Conservation (phyloP, 2,329 filamentous ascomycete genomes). For the Epichloe sylvatica region DNA sequence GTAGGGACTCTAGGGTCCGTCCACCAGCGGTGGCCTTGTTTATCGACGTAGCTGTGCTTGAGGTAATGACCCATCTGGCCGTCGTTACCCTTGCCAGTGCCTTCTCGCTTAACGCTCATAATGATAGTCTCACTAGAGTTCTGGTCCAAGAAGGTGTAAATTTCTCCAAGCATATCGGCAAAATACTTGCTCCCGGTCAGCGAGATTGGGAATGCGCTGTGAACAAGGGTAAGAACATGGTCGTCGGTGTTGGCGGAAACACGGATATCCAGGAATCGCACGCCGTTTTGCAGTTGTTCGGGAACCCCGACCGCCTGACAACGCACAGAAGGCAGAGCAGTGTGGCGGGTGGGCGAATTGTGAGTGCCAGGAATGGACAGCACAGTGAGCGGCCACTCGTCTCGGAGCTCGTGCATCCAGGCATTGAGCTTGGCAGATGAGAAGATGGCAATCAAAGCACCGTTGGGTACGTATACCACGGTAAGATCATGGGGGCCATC, state of each 20-base stretch:
- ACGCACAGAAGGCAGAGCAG: slow-evolving; percentile 78
- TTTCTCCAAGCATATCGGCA: slow-evolving; percentile 52
- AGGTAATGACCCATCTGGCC: slow-evolving; percentile 64
- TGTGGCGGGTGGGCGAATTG: slow-evolving; percentile 77
- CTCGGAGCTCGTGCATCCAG: slow-evolving; percentile 71
- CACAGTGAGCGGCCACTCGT: slow-evolving; percentile 59
- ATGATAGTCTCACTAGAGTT: slow-evolving; percentile 75
- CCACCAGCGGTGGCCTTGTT: slow-evolving; percentile 54
- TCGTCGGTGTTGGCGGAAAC: slow-evolving; percentile 43
- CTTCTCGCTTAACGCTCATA: slow-evolving; percentile 83
- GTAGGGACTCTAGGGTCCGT: slow-evolving; percentile 62
- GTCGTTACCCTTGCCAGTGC: slow-evolving; percentile 66
- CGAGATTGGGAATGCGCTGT: slow-evolving; percentile 78
- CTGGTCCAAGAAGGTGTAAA: slow-evolving; percentile 60
- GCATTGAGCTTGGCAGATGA: slow-evolving; percentile 53
- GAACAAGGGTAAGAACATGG: slow-evolving; percentile 67
- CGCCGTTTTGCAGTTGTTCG: slow-evolving; percentile 74
- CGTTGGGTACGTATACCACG: slow-evolving; percentile 46
- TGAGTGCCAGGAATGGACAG: slow-evolving; percentile 92
- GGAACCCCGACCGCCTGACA: slow-evolving; percentile 71
- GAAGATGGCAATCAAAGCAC: slow-evolving; percentile 48
- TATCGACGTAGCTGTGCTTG: slow-evolving; percentile 53
- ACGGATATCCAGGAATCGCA: slow-evolving; percentile 88
- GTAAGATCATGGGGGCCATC: slow-evolving; percentile 44
- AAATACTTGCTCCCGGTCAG: slow-evolving; percentile 73